phyloP scores from a whole-genome alignment of 495 filamentous ascomycete species.

The Haplographium delicatum region DNA sequence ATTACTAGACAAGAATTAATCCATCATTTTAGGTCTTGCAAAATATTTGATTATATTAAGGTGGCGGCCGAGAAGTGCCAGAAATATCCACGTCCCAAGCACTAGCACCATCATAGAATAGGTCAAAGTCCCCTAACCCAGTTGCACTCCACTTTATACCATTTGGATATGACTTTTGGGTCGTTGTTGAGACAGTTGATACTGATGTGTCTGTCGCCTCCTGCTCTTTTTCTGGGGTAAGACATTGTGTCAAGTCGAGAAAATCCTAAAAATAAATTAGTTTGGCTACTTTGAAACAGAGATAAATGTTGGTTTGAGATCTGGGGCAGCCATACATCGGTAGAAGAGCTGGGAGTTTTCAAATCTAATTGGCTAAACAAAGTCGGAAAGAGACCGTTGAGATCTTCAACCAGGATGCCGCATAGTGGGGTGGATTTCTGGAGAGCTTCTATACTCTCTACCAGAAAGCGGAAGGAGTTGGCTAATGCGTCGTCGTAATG shows the following conservation, averaged over 20 bases:
- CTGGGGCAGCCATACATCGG: no score
- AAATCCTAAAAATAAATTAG: not conserved
- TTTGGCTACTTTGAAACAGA: not conserved
- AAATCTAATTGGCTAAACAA: not conserved
- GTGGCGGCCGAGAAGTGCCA: no score
- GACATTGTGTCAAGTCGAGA: not conserved
- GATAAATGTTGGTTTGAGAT: no score
- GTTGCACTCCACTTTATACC: not conserved
- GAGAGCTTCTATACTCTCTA: not conserved
- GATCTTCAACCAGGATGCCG: not conserved
- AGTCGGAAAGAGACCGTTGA: constrained; percentile 1
- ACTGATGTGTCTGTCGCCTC: not conserved
- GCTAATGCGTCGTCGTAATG: not conserved
- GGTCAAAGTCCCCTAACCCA: not conserved
- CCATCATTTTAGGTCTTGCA: no score
- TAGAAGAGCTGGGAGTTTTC: not conserved
- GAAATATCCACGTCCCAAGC: not conserved
- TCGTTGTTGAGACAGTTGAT: not conserved
- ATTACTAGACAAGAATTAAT: no score
- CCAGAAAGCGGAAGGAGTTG: not conserved
- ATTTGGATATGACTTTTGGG: not conserved
- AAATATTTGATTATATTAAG: no score
- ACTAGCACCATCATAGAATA: not conserved
- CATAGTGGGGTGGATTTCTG: not conserved
- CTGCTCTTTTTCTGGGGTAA: not conserved